Percentiles rank a stretch among this genome's conserved stretches.
phyloP scores from a whole-genome alignment of 805 yeast species.

The Diddensiella transvaalensis region DNA sequence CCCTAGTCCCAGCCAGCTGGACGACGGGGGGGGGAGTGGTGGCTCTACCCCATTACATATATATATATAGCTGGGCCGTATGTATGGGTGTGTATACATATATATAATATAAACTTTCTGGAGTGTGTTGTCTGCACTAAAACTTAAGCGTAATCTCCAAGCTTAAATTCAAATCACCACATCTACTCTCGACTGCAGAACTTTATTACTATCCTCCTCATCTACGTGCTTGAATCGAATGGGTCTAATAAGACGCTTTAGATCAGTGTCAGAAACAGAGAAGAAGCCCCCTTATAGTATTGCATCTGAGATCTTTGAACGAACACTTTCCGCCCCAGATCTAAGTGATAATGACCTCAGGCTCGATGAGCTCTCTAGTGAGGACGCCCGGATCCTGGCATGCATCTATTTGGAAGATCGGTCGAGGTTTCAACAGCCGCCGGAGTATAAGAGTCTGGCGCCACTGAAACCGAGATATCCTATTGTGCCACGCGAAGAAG shows the following conservation, averaged over 20 bases:
- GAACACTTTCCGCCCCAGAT: conserved; percentile 15
- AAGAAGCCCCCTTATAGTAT: conserved; percentile 9
- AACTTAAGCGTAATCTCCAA: too few species aligned
- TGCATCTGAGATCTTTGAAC: conserved; percentile 12
- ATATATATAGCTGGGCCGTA: too few species aligned
- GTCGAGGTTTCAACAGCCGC: conserved; percentile 29
- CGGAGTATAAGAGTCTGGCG: conserved; percentile 35
- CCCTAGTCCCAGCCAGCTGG: too few species aligned
- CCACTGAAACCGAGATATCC: conserved; percentile 38
- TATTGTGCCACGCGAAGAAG: conserved; percentile 31
- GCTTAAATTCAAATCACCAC: too few species aligned
- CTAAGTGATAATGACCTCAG: conserved; percentile 5
- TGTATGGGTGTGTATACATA: too few species aligned
- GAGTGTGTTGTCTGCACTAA: too few species aligned
- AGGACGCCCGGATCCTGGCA: conserved; percentile 10
- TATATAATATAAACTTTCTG: too few species aligned
- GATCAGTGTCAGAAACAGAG: conserved; percentile 13
- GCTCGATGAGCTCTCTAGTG: conserved; percentile 5
- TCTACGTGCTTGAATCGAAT: too few species aligned
- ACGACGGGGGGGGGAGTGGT: too few species aligned
- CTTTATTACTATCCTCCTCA: too few species aligned
- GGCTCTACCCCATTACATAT: too few species aligned
- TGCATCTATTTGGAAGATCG: conserved; percentile 14
- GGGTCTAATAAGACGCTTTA: conserved; percentile 12
- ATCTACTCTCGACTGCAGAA: too few species aligned